Evolutionary conservation across 441 rosid genomes (phyloP), one percentile per base, ranked within the genome.

Genomic region (Cnidoscolus chayamansa): DNA sequence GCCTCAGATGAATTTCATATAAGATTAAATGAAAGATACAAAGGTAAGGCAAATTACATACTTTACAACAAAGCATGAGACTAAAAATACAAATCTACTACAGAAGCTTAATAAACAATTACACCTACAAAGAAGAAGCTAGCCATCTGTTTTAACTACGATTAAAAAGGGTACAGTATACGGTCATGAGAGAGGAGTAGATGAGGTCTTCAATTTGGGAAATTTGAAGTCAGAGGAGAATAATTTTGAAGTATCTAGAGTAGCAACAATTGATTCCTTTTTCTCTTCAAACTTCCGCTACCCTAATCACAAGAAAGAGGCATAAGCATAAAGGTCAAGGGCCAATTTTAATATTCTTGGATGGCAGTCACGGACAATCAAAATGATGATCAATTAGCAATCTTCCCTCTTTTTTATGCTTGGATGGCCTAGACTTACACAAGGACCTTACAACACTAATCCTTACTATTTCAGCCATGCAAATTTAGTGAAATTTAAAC

Each of bases 181-280:
- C 37, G 30, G 63, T 85, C 81, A 82, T 78, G 76, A 65, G 57
- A 69, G 31, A 53, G 35, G 43, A n/a, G 63, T 37, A 45, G 78
- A 40, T 9, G 82, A 61, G 32, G 30, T 72, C 89, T 92, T 94
- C 84, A 92, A 77, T 79, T 88, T 92, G 72, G 97, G 97, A 65
- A 90, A 84, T 80, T 85, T 88, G 77, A 91, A 92, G 15, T 81
- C 30, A 47, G 91, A 80, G 20, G 88, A 76, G 85, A 92, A 92
- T 83, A 90, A 73, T 77, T 79, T 92, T 31, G 93, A 95, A 62
- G 86, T 81, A 61, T 82, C 89, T 35, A 72, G 63, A 58, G 58
- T 63, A 58, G 70, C 10, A 74, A 19, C 67, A 2, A 51, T 73
- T 40, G 85, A 40, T 54, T 74, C 25, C 1, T 79, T 83, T 86